phyloP scores from a whole-genome alignment of 192 early-diverging fungal genomes.

The Mortierella claussenii region DNA sequence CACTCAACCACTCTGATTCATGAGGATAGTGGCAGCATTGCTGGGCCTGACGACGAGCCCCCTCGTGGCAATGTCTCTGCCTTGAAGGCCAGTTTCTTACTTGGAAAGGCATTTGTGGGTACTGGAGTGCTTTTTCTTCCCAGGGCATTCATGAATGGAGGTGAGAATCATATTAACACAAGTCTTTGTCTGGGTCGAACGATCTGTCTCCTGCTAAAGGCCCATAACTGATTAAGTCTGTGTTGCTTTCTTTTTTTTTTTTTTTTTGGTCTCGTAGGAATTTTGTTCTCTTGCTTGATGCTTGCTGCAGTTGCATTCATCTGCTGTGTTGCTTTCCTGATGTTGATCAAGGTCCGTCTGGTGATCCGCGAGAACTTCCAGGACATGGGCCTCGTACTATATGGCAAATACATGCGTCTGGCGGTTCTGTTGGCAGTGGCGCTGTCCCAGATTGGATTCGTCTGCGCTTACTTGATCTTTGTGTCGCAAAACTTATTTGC shows the following conservation, averaged over 20 bases:
- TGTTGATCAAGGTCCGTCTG: slow-evolving; percentile 69
- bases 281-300: slow-evolving; percentile 67
- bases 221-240: too few relatives aligned
- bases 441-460: slow-evolving; percentile 84
- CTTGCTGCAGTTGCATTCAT: slow-evolving; percentile 69
- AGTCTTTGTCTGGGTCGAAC: too few relatives aligned
- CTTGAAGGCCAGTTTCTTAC: slow-evolving; percentile 49
- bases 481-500: slow-evolving; percentile 85
- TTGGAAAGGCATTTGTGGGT: slow-evolving; percentile 79
- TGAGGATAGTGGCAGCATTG: slow-evolving; percentile 7
- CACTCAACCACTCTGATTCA: neutral
- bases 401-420: slow-evolving; percentile 46
- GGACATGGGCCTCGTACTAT: slow-evolving; percentile 46
- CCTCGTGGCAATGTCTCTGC: slow-evolving; percentile 39
- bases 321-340: slow-evolving; percentile 70
- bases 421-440: slow-evolving; percentile 64
- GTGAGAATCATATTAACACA: slow-evolving; percentile 3
- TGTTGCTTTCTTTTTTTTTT: slow-evolving; percentile 19
- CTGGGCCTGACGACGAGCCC: slow-evolving; percentile 5
- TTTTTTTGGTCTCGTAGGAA: slow-evolving; percentile 60
- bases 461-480: slow-evolving; percentile 91
- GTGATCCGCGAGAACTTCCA: slow-evolving; percentile 72
- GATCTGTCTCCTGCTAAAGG: too few relatives aligned
- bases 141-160: slow-evolving; percentile 68
- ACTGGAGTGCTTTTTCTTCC: slow-evolving; percentile 81